These are phyloP conservation scores for Cyclotella atomus DNA, from an alignment of 108 stramenopile genomes.

Conservation along the genomic window DNA sequence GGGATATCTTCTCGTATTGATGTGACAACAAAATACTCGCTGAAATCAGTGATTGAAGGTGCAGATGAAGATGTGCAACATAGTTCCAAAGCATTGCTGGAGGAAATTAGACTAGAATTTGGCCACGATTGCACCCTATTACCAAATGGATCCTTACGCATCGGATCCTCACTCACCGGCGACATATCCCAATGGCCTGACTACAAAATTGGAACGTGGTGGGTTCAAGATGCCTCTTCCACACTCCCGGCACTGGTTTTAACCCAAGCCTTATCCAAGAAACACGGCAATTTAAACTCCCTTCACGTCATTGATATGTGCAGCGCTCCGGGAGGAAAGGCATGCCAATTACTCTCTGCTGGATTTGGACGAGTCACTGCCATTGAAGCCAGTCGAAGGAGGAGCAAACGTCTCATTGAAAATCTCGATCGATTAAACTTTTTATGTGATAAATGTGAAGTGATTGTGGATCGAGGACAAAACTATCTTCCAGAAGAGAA, in stretches of 20 bases:
- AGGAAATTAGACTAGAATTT: conserved; percentile 28
- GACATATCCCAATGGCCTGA: conserved; percentile 67
- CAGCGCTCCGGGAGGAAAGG: conserved; percentile 97
- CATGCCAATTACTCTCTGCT: conserved; percentile 89
- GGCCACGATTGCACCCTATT: conserved; percentile 52
- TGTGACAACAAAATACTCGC: conserved; percentile 57
- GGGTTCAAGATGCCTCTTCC: conserved; percentile 85
- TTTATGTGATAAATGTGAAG: conserved; percentile 52
- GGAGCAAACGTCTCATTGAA: conserved; percentile 56
- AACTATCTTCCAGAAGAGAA: conserved; percentile 52
- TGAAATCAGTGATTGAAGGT: conserved; percentile 15
- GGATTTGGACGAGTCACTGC: conserved; percentile 79
- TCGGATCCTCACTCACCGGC: conserved; percentile 40
- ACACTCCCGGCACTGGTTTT: conserved; percentile 77
- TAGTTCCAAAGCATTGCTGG: conserved; percentile 16
- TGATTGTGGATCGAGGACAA: conserved; percentile 69
- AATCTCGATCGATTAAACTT: conserved; percentile 65
- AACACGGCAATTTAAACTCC: conserved; percentile 30
- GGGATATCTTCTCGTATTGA: conserved; percentile 56
- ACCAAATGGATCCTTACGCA: conserved; percentile 73
- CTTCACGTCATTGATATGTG: conserved; percentile 94
- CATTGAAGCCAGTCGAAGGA: conserved; percentile 58
- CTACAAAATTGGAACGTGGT: conserved; percentile 80
- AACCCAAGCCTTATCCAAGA: conserved; percentile 40
- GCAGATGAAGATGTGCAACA: neutral